phyloP scores from a whole-genome alignment of 176 grass and related monocot genomes.

The Elymus sibiricus region DNA sequence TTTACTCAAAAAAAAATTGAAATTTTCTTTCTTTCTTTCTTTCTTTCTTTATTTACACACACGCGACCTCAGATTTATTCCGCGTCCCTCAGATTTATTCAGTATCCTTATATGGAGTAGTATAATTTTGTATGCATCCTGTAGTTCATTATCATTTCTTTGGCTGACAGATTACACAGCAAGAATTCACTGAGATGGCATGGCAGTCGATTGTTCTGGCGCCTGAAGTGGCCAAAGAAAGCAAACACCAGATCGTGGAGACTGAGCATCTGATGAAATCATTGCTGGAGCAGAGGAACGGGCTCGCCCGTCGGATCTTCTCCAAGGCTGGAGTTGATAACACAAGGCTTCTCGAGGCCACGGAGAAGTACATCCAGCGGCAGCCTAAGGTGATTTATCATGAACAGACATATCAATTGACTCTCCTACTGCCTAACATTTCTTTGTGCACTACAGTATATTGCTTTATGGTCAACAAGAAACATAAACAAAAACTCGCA shows the following conservation, averaged over 20 bases:
- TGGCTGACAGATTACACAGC: conserved; percentile 76
- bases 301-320: conserved; percentile 93
- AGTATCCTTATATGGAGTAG: not conserved
- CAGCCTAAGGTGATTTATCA: conserved; percentile 76
- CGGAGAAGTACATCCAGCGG: conserved; percentile 87
- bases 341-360: conserved; percentile 86
- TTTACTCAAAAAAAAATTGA: too few relatives aligned
- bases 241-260: conserved; percentile 97
- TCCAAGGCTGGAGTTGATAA: conserved; percentile 94
- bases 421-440: not conserved
- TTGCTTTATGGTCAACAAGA: not conserved
- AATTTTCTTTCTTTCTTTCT: too few relatives aligned
- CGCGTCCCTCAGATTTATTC: too few relatives aligned
- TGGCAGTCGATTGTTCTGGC: conserved; percentile 85
- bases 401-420: not conserved
- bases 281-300: conserved; percentile 93
- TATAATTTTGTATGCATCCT: not conserved
- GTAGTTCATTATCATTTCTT: not conserved
- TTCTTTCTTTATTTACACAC: not conserved
- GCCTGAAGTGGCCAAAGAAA: conserved; percentile 94
- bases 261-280: conserved; percentile 96
- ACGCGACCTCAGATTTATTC: not conserved
- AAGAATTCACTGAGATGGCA: conserved; percentile 99
- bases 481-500: not conserved
- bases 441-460: not conserved